These are phyloP conservation scores for Fusarium sublunatum DNA, from an alignment of 2,329 filamentous ascomycete species.

Conservation along the genomic window DNA sequence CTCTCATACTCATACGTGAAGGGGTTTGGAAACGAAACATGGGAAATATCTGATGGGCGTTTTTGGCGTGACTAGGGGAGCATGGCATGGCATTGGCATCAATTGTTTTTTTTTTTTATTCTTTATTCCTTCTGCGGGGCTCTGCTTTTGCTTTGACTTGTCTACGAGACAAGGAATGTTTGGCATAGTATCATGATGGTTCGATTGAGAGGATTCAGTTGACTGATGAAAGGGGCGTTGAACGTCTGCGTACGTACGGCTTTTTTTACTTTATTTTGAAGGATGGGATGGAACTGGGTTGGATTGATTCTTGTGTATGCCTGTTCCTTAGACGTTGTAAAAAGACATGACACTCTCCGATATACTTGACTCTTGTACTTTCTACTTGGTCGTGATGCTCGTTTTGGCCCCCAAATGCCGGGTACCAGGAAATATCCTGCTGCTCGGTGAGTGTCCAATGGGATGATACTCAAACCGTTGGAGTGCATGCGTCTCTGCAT, in stretches of 20 bases:
- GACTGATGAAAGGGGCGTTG: conserved; percentile 24
- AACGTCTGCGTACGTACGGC: conserved; percentile 8
- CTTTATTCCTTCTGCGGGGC: conserved; percentile 14
- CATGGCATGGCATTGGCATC: conserved; percentile 27
- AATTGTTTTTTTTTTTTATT: conserved; percentile 7
- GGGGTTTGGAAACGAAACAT: conserved; percentile 35
- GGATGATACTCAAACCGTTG: conserved; percentile 16
- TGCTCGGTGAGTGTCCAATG: conserved; percentile 27
- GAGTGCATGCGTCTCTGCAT: conserved; percentile 9
- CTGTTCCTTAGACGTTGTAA: conserved; percentile 30
- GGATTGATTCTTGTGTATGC: conserved; percentile 21
- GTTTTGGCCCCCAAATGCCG: conserved; percentile 10
- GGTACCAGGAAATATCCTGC: neutral
- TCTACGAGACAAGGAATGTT: conserved; percentile 10
- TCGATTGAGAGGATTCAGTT: conserved; percentile 1
- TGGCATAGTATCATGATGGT: conserved; percentile 22
- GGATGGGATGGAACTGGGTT: conserved; percentile 21
- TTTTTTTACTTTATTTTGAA: neutral
- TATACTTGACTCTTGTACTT: neutral
- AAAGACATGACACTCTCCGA: conserved; percentile 27
- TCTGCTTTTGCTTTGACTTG: conserved; percentile 17
- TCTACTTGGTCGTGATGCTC: too few species aligned
- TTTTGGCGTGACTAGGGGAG: conserved; percentile 30
- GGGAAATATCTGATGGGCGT: conserved; percentile 33
- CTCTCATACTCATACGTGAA: too few species aligned